phyloP scores from a whole-genome alignment of 2,329 filamentous ascomycete species.

The Pseudogymnoascus sp. region DNA sequence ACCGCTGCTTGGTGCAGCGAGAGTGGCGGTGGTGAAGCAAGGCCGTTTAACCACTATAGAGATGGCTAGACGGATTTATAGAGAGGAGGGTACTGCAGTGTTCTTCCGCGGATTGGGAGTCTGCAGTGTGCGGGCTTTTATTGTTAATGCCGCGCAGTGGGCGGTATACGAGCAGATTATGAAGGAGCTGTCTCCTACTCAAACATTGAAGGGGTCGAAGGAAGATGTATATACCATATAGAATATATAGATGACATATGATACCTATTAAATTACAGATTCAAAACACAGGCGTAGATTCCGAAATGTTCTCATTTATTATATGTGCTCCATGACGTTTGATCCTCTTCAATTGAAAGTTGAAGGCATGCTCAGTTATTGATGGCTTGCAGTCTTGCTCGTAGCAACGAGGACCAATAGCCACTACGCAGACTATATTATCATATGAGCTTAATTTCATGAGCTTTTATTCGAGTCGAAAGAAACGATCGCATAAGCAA shows the following conservation, averaged over 20 bases:
- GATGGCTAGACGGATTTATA: conserved; percentile 60
- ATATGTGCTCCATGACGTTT: neutral
- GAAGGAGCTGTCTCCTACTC: conserved; percentile 37
- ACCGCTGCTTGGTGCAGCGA: conserved; percentile 28
- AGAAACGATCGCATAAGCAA: neutral
- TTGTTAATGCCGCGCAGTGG: conserved; percentile 93
- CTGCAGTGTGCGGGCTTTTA: conserved; percentile 78
- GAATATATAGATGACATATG: conserved; percentile 6
- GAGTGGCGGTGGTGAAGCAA: conserved; percentile 18
- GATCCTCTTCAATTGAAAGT: neutral
- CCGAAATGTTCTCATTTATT: neutral
- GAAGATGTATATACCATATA: conserved; percentile 5
- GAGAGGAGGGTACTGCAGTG: conserved; percentile 48
- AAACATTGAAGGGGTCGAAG: neutral
- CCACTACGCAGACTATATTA: neutral
- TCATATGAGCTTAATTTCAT: neutral
- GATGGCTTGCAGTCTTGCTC: neutral
- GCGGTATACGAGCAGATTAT: conserved; percentile 86
- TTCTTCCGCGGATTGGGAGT: conserved; percentile 72
- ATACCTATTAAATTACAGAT: neutral
- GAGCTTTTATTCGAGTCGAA: neutral
- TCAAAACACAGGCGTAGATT: neutral
- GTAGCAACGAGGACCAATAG: neutral
- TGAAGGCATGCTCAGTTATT: neutral
- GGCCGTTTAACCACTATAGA: conserved; percentile 47